phyloP scores from a whole-genome alignment of 176 grass and related monocot species.

The Oryza rufipogon region DNA sequence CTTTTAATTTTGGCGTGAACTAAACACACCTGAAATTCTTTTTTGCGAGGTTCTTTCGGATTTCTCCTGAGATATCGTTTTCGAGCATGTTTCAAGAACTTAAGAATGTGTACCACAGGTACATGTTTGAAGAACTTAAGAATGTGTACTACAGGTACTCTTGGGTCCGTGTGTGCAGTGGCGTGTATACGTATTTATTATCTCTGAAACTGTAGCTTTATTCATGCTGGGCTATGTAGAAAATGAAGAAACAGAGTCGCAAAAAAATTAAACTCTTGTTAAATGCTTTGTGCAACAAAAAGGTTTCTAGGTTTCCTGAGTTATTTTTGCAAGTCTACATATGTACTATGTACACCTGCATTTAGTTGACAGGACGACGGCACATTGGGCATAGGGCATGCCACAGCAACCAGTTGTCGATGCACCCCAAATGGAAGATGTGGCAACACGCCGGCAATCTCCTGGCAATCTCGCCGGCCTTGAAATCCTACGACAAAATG shows the following conservation, averaged over 20 bases:
- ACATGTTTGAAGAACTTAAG: too few relatives aligned
- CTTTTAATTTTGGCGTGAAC: too few relatives aligned
- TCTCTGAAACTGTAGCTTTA: not conserved
- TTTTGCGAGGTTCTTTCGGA: not conserved
- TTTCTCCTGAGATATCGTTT: not conserved
- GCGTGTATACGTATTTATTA: not conserved
- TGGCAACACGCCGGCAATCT: conserved; percentile 49
- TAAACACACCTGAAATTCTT: not conserved
- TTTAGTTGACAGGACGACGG: conserved; percentile 31
- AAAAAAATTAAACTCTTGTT: not conserved
- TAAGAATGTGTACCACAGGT: too few relatives aligned
- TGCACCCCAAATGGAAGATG: conserved; percentile 44
- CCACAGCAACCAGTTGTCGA: conserved; percentile 50
- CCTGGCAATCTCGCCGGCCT: conserved; percentile 21
- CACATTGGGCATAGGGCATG: conserved; percentile 49
- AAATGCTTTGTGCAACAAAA: not conserved
- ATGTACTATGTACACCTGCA: too few relatives aligned
- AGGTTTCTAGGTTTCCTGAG: not conserved
- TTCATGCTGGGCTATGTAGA: not conserved
- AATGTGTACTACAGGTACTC: too few relatives aligned
- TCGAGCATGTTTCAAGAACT: too few relatives aligned
- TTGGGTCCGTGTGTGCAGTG: too few relatives aligned
- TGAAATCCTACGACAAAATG: conserved; percentile 43
- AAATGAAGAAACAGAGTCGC: not conserved
- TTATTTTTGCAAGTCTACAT: too few relatives aligned